phyloP scores from a whole-genome alignment of 2,329 filamentous ascomycete genomes.

The Fusarium domesticum region DNA sequence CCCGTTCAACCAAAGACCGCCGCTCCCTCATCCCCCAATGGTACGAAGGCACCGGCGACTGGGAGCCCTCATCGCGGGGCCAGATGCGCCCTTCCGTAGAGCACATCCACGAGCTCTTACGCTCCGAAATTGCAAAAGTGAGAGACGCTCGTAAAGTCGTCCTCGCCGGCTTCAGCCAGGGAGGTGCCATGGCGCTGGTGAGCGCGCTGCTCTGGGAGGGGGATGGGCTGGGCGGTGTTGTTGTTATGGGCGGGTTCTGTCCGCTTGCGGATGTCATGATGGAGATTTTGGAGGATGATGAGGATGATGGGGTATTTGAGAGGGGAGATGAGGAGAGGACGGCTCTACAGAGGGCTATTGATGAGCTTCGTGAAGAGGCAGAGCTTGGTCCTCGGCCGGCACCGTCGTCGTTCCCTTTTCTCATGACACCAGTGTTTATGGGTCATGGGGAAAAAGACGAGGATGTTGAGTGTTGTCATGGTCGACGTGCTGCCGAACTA shows the following conservation, averaged over 20 bases:
- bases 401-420: slow-evolving; percentile 11
- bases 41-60: slow-evolving; percentile 37
- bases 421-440: slow-evolving; percentile 42
- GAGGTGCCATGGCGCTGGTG: slow-evolving; percentile 46
- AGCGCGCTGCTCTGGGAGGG: slow-evolving; percentile 45
- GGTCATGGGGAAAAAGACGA: slow-evolving; percentile 44
- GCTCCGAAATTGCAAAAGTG: slow-evolving; percentile 35
- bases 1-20: slow-evolving; percentile 33
- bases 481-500: slow-evolving; percentile 32
- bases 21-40: slow-evolving; percentile 35
- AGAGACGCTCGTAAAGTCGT: slow-evolving; percentile 39
- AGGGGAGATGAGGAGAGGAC: slow-evolving; percentile 6
- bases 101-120: slow-evolving; percentile 40
- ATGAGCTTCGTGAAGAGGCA: slow-evolving; percentile 29
- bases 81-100: slow-evolving; percentile 41
- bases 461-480: slow-evolving; percentile 39
- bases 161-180: slow-evolving; percentile 53
- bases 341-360: slow-evolving; percentile 20
- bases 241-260: slow-evolving; percentile 47
- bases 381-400: slow-evolving; percentile 18
- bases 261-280: slow-evolving; percentile 38
- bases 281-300: slow-evolving; percentile 8
- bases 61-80: slow-evolving; percentile 32
- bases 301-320: slow-evolving; percentile 23
- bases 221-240: slow-evolving; percentile 34